Percentiles rank a stretch among this genome's conserved stretches.
These are phyloP conservation scores for Cystobasidium slooffiae DNA, from an alignment of 1,284 basidiomycete genomes.

Conservation along the genomic window DNA sequence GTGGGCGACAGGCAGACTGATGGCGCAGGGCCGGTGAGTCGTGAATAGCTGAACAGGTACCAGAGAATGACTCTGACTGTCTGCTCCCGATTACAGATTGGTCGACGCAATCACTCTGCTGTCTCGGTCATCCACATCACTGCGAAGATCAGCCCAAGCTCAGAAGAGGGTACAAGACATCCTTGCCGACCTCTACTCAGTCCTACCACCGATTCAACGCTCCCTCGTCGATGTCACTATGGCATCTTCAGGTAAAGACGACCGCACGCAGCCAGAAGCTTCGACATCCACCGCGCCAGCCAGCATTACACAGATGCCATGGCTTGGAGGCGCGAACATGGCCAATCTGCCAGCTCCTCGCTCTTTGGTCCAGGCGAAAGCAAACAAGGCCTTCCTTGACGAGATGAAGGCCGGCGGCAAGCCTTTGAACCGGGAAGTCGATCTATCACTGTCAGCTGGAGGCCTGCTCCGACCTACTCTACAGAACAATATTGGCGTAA, in stretches of 20 bases:
- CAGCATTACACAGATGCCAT: constrained; percentile 34
- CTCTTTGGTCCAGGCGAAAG: constrained; percentile 24
- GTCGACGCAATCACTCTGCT: constrained; percentile 37
- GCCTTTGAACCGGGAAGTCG: constrained; percentile 1
- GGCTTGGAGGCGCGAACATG: constrained; percentile 15
- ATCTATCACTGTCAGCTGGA: constrained; percentile 35
- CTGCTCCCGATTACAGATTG: constrained; percentile 2
- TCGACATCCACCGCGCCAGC: constrained; percentile 27
- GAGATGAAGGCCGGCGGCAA: constrained; percentile 31
- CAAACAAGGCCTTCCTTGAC: constrained; percentile 15
- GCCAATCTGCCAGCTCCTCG: constrained; percentile 33
- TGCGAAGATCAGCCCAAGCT: constrained; percentile 17
- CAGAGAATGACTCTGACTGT: neutral
- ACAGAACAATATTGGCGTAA: constrained; percentile 11
- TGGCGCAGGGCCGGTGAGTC: constrained; percentile 38
- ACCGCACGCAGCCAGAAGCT: neutral
- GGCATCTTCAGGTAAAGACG: neutral
- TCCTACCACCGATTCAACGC: constrained; percentile 33
- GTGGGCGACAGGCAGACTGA: constrained; percentile 31
- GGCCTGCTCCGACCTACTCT: constrained; percentile 19
- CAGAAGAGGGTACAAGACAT: constrained; percentile 32
- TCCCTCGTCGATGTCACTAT: constrained; percentile 31
- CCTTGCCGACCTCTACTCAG: constrained; percentile 32
- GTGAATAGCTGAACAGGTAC: neutral
- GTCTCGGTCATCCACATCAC: constrained; percentile 14